Evolutionary conservation across 2,329 filamentous ascomycete genomes (phyloP).

Genomic region (Sclerotinia borealis): DNA sequence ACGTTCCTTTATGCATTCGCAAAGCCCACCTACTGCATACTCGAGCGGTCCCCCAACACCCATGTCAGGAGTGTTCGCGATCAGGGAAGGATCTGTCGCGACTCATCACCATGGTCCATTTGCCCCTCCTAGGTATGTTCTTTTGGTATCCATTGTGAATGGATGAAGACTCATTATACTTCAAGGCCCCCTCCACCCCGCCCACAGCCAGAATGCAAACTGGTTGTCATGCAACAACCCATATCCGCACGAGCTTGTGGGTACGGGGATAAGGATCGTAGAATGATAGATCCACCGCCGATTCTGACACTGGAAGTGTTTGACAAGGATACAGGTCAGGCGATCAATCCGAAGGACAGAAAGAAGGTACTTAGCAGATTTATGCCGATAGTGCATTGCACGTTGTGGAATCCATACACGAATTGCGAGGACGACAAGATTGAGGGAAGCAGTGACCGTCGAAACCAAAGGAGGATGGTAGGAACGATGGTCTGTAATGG

Average conservation of each 20-base stretch:
- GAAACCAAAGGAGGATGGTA: slow-evolving; percentile 71
- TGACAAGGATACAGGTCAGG: slow-evolving; percentile 5
- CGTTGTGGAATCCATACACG: slow-evolving; percentile 65
- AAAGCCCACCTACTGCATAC: slow-evolving; percentile 1
- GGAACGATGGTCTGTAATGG: slow-evolving; percentile 71
- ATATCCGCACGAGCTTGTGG: slow-evolving; percentile 73
- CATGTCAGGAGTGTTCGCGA: background rate
- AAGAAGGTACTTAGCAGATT: background rate
- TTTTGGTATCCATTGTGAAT: slow-evolving; percentile 1
- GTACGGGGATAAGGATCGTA: slow-evolving; percentile 74
- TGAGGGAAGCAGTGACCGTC: slow-evolving; percentile 53
- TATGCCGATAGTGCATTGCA: slow-evolving; percentile 56
- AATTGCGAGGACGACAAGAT: slow-evolving; percentile 63
- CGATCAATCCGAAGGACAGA: background rate
- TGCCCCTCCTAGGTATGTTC: slow-evolving; percentile 9
- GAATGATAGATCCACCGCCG: slow-evolving; percentile 77
- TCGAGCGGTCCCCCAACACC: background rate
- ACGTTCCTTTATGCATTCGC: slow-evolving; percentile 6
- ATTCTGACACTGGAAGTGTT: slow-evolving; percentile 50
- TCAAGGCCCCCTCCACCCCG: background rate
- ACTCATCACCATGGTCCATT: slow-evolving; percentile 9
- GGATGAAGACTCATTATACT: slow-evolving; percentile 6
- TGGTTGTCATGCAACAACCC: slow-evolving; percentile 54
- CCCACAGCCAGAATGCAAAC: slow-evolving; percentile 6
- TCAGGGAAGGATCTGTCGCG: slow-evolving; percentile 4